Base-by-base conservation (phyloP, 352 stramenopile species). In the Elongisporangium undulatum region DNA sequence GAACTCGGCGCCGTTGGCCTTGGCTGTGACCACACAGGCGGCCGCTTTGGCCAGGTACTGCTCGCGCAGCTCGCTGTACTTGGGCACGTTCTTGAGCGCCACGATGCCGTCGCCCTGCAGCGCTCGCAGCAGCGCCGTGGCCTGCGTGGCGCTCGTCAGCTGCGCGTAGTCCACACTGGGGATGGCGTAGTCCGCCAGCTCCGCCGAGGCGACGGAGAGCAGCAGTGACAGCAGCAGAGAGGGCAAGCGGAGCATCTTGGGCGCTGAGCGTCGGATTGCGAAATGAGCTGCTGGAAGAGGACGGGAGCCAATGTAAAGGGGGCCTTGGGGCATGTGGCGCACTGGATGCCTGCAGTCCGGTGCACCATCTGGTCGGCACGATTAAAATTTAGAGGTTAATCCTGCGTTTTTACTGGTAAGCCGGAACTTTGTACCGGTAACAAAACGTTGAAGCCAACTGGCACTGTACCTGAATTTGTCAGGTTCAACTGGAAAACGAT, bases 81-180 rank as follows among this genome's bases (percentile, higher is more conserved):
- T 49, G 0, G 81, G 82, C 26, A 94, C 76, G 69, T 91, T 91
- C 63, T 82, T 79, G 62, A 94, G 63, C 12, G 82, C 67, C 16
- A 94, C 66, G 67, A 94, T 91, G 52, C 85, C 85, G 65, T 90
- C 77, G 17, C 69, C 53, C 58, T 91, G 79, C 58, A 92, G 59
- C 53, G 77, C 70, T 0, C 66, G 62, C 19, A 92, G 66, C 52
- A 92, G 56, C 20, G 74, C 58, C 22, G 62, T 56, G 45, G 79
- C 77, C 51, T 56, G 45, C 1, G 72, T 15, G 51, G 57, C 53
- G 22, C 59, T 53, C 15, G 64, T 73, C 41, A 90, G 69, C 59
- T 74, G 68, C 20, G 76, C 60, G 56, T 74, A 90, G 69, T 90
- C 78, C 38, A 89, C 70, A 5, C 78, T 53, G 1, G 76, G 78